phyloP scores from a whole-genome alignment of 805 yeast genomes.

The Cephaloascus fragrans region DNA sequence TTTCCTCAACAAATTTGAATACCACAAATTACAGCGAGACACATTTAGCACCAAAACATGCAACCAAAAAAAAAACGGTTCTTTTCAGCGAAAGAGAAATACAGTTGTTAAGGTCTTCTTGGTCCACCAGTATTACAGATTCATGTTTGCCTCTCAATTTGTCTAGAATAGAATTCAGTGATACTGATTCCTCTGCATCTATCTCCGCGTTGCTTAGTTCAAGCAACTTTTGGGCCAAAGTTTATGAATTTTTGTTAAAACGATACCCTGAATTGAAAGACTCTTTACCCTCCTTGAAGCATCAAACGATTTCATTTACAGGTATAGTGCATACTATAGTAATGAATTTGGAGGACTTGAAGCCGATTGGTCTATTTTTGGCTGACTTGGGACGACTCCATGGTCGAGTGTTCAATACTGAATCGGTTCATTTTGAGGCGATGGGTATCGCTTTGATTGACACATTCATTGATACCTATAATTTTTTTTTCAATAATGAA shows the following conservation, averaged over 20 bases:
- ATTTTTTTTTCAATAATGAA: neutral
- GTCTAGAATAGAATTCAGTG: too few species aligned
- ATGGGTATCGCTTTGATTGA: slow-evolving; percentile 7
- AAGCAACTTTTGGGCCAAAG: slow-evolving; percentile 6
- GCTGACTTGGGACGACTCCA: slow-evolving; percentile 7
- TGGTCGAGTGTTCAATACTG: slow-evolving; percentile 8
- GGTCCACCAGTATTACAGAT: slow-evolving; percentile 11
- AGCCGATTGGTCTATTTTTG: slow-evolving; percentile 6
- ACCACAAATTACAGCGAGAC: too few species aligned
- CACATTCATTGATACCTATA: slow-evolving; percentile 2
- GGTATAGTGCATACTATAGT: slow-evolving; percentile 8
- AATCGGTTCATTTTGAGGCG: slow-evolving; percentile 7
- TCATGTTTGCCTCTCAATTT: too few species aligned
- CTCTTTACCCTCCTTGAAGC: slow-evolving; percentile 5
- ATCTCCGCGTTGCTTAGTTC: slow-evolving; percentile 1
- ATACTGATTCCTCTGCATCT: neutral
- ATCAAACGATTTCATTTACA: slow-evolving; percentile 7
- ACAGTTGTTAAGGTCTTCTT: slow-evolving; percentile 21
- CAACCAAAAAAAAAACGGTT: too few species aligned
- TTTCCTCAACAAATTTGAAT: too few species aligned
- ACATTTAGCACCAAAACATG: too few species aligned
- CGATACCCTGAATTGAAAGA: slow-evolving; percentile 5
- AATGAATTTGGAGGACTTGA: slow-evolving; percentile 5
- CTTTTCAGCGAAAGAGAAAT: too few species aligned
- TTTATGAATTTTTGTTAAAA: slow-evolving; percentile 4